Conservation (phyloP, 306 rosid genomes). For the Rosa rugosa region DNA sequence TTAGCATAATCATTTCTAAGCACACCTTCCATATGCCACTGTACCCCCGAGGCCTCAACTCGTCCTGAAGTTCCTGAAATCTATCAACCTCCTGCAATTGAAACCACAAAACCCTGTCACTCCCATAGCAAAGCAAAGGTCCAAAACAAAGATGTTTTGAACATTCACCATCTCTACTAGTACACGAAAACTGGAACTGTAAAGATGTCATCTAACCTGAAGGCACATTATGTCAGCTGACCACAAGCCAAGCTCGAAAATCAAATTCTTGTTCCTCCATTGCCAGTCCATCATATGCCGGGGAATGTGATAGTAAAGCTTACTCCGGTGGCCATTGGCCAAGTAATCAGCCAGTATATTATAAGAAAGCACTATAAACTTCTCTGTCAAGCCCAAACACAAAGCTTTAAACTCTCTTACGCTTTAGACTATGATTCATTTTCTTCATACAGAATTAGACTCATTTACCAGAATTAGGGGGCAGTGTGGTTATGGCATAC, state of each 20-base stretch:
- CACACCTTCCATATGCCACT: conserved; percentile 88
- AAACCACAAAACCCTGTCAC: background rate
- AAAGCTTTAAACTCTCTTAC: background rate
- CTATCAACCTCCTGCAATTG: conserved; percentile 84
- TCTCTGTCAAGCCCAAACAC: conserved; percentile 40
- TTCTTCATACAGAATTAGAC: background rate
- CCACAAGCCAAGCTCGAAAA: conserved; percentile 84
- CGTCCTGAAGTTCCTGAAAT: conserved; percentile 71
- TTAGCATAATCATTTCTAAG: conserved; percentile 20
- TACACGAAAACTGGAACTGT: background rate
- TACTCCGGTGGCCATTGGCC: conserved; percentile 60
- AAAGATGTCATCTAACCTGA: conserved; percentile 48
- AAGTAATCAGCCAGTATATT: conserved; percentile 88
- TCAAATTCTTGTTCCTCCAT: conserved; percentile 67
- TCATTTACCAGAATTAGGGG: conserved; percentile 50
- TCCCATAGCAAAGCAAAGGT: too few species aligned
- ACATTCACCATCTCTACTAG: background rate
- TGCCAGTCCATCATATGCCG: conserved; percentile 68
- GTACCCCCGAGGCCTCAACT: conserved; percentile 67
- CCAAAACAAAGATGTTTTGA: background rate
- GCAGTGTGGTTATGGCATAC: conserved; percentile 44
- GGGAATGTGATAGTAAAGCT: conserved; percentile 81
- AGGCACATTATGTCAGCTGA: conserved; percentile 89
- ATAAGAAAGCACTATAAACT: conserved; percentile 78
- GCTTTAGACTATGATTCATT: background rate